phyloP scores from a whole-genome alignment of 1,284 basidiomycete species.

The Phenoliferia sp. region DNA sequence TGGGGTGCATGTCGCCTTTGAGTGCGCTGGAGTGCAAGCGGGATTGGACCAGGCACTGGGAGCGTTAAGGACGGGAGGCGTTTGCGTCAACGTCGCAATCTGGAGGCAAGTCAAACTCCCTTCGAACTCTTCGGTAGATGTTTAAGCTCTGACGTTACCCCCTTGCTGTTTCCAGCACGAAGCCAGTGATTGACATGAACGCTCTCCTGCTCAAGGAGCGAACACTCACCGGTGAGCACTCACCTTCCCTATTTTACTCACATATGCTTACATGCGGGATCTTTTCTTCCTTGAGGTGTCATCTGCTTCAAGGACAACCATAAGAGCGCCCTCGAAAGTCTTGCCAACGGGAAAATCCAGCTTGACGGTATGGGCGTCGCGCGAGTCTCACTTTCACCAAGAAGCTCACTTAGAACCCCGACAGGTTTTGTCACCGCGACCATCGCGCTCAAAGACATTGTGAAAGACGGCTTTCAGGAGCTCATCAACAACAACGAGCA shows the following conservation, averaged over 20 bases:
- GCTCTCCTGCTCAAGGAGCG: slow-evolving; percentile 39
- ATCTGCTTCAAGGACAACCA: slow-evolving; percentile 39
- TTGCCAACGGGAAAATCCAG: slow-evolving; percentile 38
- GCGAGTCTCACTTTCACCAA: background rate
- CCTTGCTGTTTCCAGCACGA: background rate
- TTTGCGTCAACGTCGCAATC: slow-evolving; percentile 39
- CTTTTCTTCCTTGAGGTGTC: background rate
- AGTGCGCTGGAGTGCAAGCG: slow-evolving; percentile 41
- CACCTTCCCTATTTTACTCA: background rate
- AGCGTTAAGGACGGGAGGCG: slow-evolving; percentile 38
- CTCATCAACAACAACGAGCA: slow-evolving; percentile 35
- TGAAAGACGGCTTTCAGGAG: slow-evolving; percentile 41
- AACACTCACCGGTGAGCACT: slow-evolving; percentile 30
- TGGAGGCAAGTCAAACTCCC: slow-evolving; percentile 33
- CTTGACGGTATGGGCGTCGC: slow-evolving; percentile 27
- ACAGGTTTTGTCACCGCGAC: slow-evolving; percentile 38
- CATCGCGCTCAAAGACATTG: slow-evolving; percentile 40
- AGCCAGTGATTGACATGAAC: slow-evolving; percentile 36
- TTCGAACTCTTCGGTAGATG: background rate
- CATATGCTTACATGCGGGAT: too few relatives aligned
- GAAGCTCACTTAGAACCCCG: background rate
- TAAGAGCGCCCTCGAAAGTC: slow-evolving; percentile 36
- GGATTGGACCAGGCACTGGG: slow-evolving; percentile 37
- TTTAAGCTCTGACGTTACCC: background rate
- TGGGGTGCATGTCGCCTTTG: slow-evolving; percentile 42